A percentile compares a stretch with the other conserved stretches of the same genome.
phyloP scores from a whole-genome alignment of 148 eudicot genomes.

The Silene latifolia region DNA sequence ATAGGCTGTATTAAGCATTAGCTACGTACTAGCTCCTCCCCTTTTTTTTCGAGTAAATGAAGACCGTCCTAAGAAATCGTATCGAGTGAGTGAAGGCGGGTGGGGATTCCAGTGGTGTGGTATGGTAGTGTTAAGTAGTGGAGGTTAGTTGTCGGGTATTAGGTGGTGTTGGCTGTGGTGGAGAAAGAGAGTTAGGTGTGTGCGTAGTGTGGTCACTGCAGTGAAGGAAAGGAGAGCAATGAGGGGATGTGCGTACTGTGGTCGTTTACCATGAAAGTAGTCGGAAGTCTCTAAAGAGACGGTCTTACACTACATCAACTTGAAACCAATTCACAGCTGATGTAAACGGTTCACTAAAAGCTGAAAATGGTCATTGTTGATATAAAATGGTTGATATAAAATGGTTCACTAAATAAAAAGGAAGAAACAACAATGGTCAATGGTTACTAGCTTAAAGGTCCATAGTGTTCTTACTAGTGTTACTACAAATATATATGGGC shows the following conservation, averaged over 20 bases:
- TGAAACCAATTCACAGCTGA: background rate
- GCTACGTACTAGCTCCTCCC: no score
- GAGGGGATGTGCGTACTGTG: background rate
- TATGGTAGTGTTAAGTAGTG: no score
- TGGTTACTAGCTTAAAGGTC: background rate
- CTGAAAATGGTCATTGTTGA: background rate
- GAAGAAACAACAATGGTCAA: background rate
- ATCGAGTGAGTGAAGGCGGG: no score
- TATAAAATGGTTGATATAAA: no score
- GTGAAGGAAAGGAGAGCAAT: background rate
- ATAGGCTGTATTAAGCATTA: background rate
- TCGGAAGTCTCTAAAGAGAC: background rate
- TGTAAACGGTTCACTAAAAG: background rate
- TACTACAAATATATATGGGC: background rate
- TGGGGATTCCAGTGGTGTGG: no score
- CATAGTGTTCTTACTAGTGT: background rate
- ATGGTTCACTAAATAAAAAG: no score
- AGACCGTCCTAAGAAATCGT: no score
- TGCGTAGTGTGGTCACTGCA: background rate
- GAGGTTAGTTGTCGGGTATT: no score
- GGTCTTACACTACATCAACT: background rate
- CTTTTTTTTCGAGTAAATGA: no score
- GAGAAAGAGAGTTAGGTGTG: background rate
- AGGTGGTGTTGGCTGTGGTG: background rate
- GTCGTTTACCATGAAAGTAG: background rate